Evolutionary conservation across 75 land plant genomes (phyloP), one percentile per base, ranked within the genome.

Genomic region (Pinus taeda): DNA sequence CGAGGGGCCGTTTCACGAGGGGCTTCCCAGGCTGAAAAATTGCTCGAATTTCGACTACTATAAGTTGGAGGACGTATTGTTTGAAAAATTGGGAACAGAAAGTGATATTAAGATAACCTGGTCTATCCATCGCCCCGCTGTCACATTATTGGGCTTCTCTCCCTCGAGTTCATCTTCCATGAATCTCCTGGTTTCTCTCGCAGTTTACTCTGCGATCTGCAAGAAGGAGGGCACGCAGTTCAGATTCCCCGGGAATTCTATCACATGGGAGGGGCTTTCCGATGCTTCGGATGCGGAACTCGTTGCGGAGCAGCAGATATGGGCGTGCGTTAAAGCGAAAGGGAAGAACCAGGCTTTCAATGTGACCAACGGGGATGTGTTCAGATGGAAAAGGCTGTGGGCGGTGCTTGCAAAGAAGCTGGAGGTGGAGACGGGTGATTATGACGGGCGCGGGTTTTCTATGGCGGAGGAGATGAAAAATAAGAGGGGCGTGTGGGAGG

Each of bases 251-350:
- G 94, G 97, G 4, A 79, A 59, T 8, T 58, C 63, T 58, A 66
- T 65, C 24, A 74, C 85, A 0, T 94, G 94, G 90, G 90, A 92
- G 20, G 76, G 88, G 49, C 83, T 78, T 75, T 71, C 60, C 20
- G 90, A 81, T 42, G 89, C 88, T 0, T 90, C 98, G 4, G 98
- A 92, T 62, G 95, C 91, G 0, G 91, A 90, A 42, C 82, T 92
- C 4, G 76, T 92, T 30, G 98, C 98, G 3, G 95, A 92, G 84
- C 97, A 94, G 12, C 89, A 94, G 73, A 88, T 94, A 12, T 94
- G 97, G 95, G 92, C 95, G 33, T 80, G 87, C 11, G 85, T 88
- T 12, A 85, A 90, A 15, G 88, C 89, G 2, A 81, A 78, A 14
- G 94, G 84, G 6, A 86, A 80, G 79, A 94, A 94, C 73, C 93